phyloP scores from a whole-genome alignment of 2,329 filamentous ascomycete species.

The Amesomyces nigricolor region DNA sequence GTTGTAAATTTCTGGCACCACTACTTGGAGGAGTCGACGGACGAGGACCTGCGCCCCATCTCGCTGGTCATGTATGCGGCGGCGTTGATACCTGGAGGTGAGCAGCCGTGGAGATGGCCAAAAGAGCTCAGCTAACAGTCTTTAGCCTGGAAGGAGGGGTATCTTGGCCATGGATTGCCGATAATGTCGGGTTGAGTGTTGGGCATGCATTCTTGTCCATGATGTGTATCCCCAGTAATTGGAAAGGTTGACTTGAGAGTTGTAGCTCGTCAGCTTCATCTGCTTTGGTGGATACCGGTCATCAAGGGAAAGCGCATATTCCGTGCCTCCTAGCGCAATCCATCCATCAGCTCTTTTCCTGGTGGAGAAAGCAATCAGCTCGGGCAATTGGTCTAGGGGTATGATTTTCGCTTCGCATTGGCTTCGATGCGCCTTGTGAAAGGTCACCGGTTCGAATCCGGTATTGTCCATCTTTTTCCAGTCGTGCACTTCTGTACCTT shows the following conservation, averaged over 20 bases:
- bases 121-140: neutral
- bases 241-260: too few relatives aligned
- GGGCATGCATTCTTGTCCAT: too few relatives aligned
- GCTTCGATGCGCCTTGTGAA: slow-evolving; percentile 14
- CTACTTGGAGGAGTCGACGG: slow-evolving; percentile 30
- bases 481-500: too few relatives aligned
- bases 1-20: slow-evolving; percentile 34
- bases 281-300: too few relatives aligned
- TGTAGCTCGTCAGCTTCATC: too few relatives aligned
- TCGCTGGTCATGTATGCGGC: slow-evolving; percentile 53
- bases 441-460: slow-evolving; percentile 18
- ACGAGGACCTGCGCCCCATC: slow-evolving; percentile 45
- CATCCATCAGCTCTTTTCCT: too few relatives aligned
- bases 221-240: too few relatives aligned
- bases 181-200: neutral
- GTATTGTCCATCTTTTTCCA: slow-evolving; percentile 11
- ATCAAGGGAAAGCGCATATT: too few relatives aligned
- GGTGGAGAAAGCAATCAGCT: too few relatives aligned
- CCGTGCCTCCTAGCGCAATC: neutral
- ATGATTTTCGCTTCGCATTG: slow-evolving; percentile 20
- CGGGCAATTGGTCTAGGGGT: slow-evolving; percentile 20
- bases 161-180: slow-evolving; percentile 14
- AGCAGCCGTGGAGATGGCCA: neutral
- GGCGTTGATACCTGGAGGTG: slow-evolving; percentile 50
- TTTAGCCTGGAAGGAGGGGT: slow-evolving; percentile 19